Conservation (phyloP, 495 filamentous ascomycete species). For the Penicillium odoratum region DNA sequence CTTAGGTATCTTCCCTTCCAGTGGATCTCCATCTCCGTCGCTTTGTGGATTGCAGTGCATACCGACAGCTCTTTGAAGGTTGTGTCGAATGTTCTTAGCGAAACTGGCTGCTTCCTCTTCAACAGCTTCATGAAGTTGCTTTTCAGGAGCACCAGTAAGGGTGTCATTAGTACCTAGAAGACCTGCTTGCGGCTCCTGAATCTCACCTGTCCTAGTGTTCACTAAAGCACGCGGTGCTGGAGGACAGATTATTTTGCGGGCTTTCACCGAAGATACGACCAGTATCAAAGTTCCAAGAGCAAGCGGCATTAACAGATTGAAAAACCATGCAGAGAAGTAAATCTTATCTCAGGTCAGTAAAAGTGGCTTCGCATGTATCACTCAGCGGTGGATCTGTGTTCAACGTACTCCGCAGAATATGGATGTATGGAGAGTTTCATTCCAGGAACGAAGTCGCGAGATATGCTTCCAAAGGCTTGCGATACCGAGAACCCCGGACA, state of each 20-base stretch:
- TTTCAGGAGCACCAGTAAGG: conserved; percentile 73
- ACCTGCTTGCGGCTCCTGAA: conserved; percentile 72
- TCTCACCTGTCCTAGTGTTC: conserved; percentile 59
- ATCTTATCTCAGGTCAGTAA: conserved; percentile 31
- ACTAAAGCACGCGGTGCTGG: conserved; percentile 71
- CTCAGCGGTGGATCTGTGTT: no score
- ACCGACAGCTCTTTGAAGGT: conserved; percentile 36
- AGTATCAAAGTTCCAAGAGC: conserved; percentile 54
- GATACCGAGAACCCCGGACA: conserved; percentile 67
- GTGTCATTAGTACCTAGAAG: conserved; percentile 70
- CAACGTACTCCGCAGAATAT: conserved; percentile 48
- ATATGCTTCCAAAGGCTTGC: conserved; percentile 67
- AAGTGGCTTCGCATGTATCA: not conserved
- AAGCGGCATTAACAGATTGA: conserved; percentile 63
- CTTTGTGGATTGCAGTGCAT: conserved; percentile 61
- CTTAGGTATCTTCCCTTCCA: conserved; percentile 55
- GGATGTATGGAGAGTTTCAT: conserved; percentile 62
- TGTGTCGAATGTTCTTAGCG: conserved; percentile 56
- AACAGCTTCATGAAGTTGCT: conserved; percentile 74
- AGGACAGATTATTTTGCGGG: conserved; percentile 63
- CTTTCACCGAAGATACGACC: conserved; percentile 61
- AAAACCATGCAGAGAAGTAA: conserved; percentile 67
- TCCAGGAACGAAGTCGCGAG: conserved; percentile 69
- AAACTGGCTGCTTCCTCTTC: conserved; percentile 78
- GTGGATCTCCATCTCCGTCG: conserved; percentile 34